Evolutionary conservation across 169 alveolate genomes (phyloP).

Genomic region (Plasmodium coatneyi): DNA sequence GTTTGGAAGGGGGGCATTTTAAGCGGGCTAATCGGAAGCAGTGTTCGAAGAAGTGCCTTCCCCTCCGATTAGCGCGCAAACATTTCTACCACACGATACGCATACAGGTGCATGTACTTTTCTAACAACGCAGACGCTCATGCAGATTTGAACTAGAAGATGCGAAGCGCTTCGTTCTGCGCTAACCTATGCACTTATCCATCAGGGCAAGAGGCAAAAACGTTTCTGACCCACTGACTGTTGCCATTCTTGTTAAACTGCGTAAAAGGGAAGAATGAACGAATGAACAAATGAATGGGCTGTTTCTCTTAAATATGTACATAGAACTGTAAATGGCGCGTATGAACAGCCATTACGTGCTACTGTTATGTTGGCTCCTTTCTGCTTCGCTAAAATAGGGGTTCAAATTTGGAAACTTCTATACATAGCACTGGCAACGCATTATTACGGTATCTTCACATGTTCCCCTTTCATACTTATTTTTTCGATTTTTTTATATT

Average conservation of each 20-base stretch:
- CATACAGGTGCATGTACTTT: not conserved
- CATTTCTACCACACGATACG: not conserved
- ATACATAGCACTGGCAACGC: not conserved
- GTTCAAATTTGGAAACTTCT: not conserved
- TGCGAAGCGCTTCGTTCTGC: not conserved
- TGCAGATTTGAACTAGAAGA: conserved; percentile 1
- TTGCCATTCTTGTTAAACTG: conserved; percentile 77
- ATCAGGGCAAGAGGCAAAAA: conserved; percentile 93
- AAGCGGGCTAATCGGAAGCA: not conserved
- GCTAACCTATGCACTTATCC: conserved; percentile 91
- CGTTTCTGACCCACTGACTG: conserved; percentile 83
- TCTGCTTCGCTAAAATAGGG: not conserved
- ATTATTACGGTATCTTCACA: not conserved
- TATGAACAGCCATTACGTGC: not conserved
- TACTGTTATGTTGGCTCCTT: not conserved
- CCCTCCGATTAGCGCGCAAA: not conserved
- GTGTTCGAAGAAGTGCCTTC: not conserved
- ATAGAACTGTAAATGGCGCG: not conserved
- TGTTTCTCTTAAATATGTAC: not conserved
- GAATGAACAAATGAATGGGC: not conserved
- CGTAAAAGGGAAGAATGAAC: not conserved
- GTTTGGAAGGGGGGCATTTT: not conserved
- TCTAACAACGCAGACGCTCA: not conserved
- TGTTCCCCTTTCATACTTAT: not conserved
- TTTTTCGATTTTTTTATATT: not conserved